Conservation (phyloP, 768 basidiomycete species). For the Leccinum rimulosum region DNA sequence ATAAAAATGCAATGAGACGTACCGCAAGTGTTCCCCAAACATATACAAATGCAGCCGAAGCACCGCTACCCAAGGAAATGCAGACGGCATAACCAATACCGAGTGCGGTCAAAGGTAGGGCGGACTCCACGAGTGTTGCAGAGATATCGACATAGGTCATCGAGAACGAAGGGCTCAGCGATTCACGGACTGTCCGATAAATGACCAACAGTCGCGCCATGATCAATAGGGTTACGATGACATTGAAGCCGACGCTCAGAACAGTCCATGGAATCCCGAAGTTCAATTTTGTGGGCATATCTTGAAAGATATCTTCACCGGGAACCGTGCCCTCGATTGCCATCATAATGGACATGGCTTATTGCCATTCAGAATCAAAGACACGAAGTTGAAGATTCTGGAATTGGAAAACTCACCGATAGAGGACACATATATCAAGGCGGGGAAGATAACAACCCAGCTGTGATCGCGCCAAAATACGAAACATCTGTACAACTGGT, state of each 20-base stretch:
- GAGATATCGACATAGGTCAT: not conserved
- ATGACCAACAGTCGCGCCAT: not conserved
- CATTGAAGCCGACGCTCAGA: not conserved
- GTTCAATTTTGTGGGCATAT: not conserved
- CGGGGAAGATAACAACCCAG: not conserved
- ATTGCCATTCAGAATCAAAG: not conserved
- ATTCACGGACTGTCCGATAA: not conserved
- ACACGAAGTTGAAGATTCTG: not conserved
- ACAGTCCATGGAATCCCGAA: not conserved
- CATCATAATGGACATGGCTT: not conserved
- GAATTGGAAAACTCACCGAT: not conserved
- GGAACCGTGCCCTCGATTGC: not conserved
- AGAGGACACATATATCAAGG: not conserved
- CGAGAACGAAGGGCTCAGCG: not conserved
- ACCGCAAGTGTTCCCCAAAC: not conserved
- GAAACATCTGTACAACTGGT: not conserved
- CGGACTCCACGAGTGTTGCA: not conserved
- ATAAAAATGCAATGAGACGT: not conserved
- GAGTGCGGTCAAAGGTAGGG: not conserved
- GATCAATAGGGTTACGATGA: not conserved
- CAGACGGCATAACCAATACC: not conserved
- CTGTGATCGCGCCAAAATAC: not conserved
- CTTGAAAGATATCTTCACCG: not conserved
- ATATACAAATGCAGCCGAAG: not conserved
- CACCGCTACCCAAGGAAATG: not conserved